phyloP scores from a whole-genome alignment of 306 rosid species.

The Quercus agrifolia region DNA sequence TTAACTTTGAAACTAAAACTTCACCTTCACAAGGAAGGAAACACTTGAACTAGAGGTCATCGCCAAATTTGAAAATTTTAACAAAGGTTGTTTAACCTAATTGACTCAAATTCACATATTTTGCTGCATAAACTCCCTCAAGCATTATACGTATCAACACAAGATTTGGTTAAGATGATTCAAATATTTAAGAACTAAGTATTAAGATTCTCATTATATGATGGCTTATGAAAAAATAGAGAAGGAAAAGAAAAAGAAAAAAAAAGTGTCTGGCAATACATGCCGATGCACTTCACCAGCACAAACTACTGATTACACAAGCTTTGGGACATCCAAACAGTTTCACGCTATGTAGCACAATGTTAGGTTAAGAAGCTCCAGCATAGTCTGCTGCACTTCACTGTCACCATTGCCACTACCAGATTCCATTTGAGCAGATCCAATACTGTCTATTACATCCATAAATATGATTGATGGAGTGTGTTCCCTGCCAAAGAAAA shows the following conservation, averaged over 20 bases:
- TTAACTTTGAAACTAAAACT: too few relatives aligned
- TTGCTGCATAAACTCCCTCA: background rate
- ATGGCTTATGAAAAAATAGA: background rate
- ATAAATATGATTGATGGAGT: conserved; percentile 97
- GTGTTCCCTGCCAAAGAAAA: conserved; percentile 69
- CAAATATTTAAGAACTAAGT: too few relatives aligned
- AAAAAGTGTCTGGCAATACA: background rate
- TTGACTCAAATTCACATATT: background rate
- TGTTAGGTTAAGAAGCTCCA: conserved; percentile 85
- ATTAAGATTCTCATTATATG: background rate
- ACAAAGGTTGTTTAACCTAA: background rate
- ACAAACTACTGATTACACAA: background rate
- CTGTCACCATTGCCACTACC: conserved; percentile 99
- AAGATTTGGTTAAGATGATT: background rate
- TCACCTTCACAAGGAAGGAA: too few relatives aligned
- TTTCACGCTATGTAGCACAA: background rate
- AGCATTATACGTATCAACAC: background rate
- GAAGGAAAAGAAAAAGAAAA: background rate
- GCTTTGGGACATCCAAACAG: background rate
- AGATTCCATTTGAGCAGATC: conserved; percentile 99
- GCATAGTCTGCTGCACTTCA: conserved; percentile 96
- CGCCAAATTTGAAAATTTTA: background rate
- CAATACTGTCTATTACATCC: conserved; percentile 98
- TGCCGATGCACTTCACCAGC: background rate
- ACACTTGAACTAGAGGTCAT: too few relatives aligned